phyloP scores from a whole-genome alignment of 2,329 filamentous ascomycete genomes.

The Ambrosiella beaveri region DNA sequence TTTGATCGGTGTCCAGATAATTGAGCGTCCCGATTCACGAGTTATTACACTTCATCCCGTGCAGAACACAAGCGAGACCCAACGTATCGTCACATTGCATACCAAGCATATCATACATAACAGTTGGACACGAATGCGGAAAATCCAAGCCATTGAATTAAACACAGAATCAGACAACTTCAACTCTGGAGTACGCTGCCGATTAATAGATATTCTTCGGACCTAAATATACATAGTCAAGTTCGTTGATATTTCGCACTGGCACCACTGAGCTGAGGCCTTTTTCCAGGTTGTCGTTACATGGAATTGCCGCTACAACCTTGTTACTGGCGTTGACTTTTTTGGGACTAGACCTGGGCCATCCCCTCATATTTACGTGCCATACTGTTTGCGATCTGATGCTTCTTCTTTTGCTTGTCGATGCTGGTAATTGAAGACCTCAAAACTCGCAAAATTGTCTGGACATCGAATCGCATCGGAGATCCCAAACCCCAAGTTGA shows the following conservation, averaged over 20 bases:
- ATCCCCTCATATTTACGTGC: background rate
- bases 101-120: background rate
- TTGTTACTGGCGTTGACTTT: constrained; percentile 4
- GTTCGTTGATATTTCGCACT: background rate
- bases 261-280: background rate
- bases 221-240: background rate
- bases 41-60: background rate
- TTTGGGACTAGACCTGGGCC: background rate
- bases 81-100: background rate
- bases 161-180: no score
- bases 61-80: background rate
- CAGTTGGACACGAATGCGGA: background rate
- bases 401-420: constrained; percentile 12
- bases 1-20: background rate
- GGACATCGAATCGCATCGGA: constrained; percentile 22
- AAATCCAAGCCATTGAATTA: background rate
- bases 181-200: no score
- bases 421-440: constrained; percentile 39
- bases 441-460: constrained; percentile 25
- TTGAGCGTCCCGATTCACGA: background rate
- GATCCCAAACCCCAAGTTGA: constrained; percentile 21
- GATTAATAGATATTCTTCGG: no score
- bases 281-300: constrained; percentile 1
- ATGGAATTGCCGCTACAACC: background rate
- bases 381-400: background rate